Evolutionary conservation across 495 filamentous ascomycete genomes (phyloP), one percentile per base, ranked within the genome.

Genomic region (Pseudotulostoma volvatum): DNA sequence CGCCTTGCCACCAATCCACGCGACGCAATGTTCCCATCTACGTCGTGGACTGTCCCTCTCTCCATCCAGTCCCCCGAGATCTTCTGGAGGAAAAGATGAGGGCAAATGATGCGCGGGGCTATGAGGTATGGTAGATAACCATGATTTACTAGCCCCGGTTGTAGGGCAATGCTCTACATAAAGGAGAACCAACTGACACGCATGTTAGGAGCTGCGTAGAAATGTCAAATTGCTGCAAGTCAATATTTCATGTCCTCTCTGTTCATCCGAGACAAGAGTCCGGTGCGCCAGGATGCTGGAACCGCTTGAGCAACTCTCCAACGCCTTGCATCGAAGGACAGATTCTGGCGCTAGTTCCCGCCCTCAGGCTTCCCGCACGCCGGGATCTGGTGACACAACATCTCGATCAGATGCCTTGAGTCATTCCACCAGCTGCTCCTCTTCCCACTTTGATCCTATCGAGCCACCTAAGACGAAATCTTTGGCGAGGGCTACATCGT

Each of bases 51-150:
- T 54, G 51, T 14, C 51, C 51, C 23, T 44, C 44, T 1, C 45
- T 49, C 2, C 51, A 54, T 34, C 42, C 48, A 7, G 40, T 54
- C 7, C 48, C 51, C 16, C 40, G 36, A 11, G 32, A 32, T 30
- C 14, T 54, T 2, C 37, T 54, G 32, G 51, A 49, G 30, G 46
- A 54, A 35, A 45, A 41, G 20, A 21, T 54, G 38, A 54, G 35
- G 11, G 31, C 7, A 2, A 34, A 19, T 34, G 51, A 51, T 25
- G 47, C 28, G 18, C 44, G 37, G 11, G 46, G 44, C 25, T 44
- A 49, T 33, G 46, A 54, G 42, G 51, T 54, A 51, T 5, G 44
- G 14, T n/a, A n/a, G n/a, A n/a, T n/a, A n/a, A n/a, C n/a, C n/a
- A n/a, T n/a, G n/a, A n/a, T n/a, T 28, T 28, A 28, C 11, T 5